Evolutionary conservation across 495 filamentous ascomycete genomes (phyloP), one percentile per base, ranked within the genome.

Genomic region (Tuber melanosporum): DNA sequence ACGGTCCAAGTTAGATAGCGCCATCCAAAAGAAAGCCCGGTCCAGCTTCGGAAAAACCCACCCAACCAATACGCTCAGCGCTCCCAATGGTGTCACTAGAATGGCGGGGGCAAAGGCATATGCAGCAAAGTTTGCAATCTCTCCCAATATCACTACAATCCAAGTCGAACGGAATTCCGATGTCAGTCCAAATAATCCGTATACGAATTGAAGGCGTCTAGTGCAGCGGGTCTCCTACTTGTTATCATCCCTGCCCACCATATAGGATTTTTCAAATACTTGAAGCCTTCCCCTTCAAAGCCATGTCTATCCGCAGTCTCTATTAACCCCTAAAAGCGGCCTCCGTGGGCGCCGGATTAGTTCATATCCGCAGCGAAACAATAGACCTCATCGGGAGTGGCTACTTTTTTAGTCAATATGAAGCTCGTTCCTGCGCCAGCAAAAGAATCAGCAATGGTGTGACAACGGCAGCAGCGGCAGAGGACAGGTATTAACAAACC

Each of bases 61-160:
- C 90, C 95, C 96, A 83, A 99, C 97, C 82, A 99, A 86, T 73
- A 99, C 95, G 82, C 93, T 93, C 75, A 99, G 86, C 62, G 95
- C 95, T 57, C 95, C 95, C 49, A 99, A 85, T 20, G 95, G 95
- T 6, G 95, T 99, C 47, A 99, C 95, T 74, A 99, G 87, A 84
- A 99, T 99, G 6, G 95, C 95, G 52, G 95, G 95, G 77, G 95
- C 95, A 85, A 98, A 99, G 1, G 95, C 95, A 84, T 99, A 99
- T 75, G 95, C 95, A 42, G 94, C 94, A 84, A 99, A 99, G 84
- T 99, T 99, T 84, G 92, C 94, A 71, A 95, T 87, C 85, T 99
- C 95, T 78, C 95, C 95, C 52, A 92, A 83, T 57, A 91, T 87
- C 86, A 97, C 92, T 87, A 90, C 86, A 92, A 80, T 79, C 76